Base-by-base conservation (phyloP, 352 stramenopile species). In the Pythium myriotylum region DNA sequence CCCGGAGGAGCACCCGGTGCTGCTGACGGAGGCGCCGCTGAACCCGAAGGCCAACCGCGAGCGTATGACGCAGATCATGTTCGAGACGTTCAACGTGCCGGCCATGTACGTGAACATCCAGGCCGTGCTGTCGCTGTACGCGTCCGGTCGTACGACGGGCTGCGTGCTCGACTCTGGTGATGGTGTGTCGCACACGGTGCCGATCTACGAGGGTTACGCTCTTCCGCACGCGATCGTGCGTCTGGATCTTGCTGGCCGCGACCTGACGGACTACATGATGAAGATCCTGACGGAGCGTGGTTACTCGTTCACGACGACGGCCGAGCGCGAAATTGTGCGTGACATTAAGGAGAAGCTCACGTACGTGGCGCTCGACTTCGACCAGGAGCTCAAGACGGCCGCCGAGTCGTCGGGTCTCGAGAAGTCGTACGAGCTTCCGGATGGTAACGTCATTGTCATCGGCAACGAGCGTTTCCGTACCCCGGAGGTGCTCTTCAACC, bases 141-240 rank as follows among this genome's bases (percentile, higher is more conserved):
- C 95, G 10, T 97, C 90, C 12, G 97, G 97, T 20, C 79, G 95
- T 47, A 98, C 95, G 1, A 99, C 94, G 0, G 96, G 96, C 48
- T 91, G 97, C 13, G 45, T 51, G 22, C 22, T 51, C 2, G 23
- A 35, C 33, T 90, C 79, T 9, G 94, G 94, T 54, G 91, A 98
- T 62, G 95, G 91, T 40, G 91, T 98, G 5, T 97, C 54, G 54
- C 47, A 63, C 55, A 63, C 55, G 8, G 91, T 98, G 50, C 95
- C 97, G n/a, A 94, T 99, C n/a, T 99, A 98, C 81, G 96, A 99
- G 68, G 96, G 54, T 88, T 98, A 89, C 74, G 91, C 94, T 13
- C 77, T 99, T 9, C 89, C 83, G 8, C 96, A 99, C 80, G 96
- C 95, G 17, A 96, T 99, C 60, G 84, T 90, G 54, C 83, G 96